These are phyloP conservation scores for Melianthus villosus DNA, from an alignment of 441 rosid species.

Conservation along the genomic window DNA sequence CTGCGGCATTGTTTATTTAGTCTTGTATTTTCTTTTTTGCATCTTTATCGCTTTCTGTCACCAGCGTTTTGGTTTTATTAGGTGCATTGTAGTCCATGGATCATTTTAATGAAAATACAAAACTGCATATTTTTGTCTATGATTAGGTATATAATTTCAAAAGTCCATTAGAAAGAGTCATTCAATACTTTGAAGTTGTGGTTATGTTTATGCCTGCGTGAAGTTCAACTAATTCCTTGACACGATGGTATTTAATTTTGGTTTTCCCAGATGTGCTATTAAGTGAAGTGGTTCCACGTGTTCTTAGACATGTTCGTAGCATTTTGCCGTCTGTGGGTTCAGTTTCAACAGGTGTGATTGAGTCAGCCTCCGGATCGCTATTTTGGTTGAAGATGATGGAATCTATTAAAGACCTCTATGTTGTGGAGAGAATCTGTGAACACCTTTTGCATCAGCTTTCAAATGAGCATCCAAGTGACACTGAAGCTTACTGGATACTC, in stretches of 20 bases:
- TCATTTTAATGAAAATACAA: no score
- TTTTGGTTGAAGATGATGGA: slow-evolving; percentile 60
- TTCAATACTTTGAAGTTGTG: no score
- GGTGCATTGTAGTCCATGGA: no score
- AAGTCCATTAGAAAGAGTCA: no score
- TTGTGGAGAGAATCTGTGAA: slow-evolving; percentile 69
- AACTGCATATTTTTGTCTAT: no score
- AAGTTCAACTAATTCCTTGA: no score
- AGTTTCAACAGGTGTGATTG: slow-evolving; percentile 22
- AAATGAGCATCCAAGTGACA: slow-evolving; percentile 36
- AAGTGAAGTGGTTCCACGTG: slow-evolving; percentile 43
- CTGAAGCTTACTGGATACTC: slow-evolving; percentile 76
- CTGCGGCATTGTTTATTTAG: no score
- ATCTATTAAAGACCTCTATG: slow-evolving; percentile 53
- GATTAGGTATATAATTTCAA: no score
- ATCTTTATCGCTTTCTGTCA: no score
- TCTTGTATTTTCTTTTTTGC: no score
- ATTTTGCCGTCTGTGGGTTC: slow-evolving; percentile 28
- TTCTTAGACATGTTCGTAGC: slow-evolving; percentile 41
- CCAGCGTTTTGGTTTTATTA: no score
- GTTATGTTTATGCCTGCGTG: no score
- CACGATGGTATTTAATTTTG: slow-evolving; percentile 8
- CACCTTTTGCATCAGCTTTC: slow-evolving; percentile 62
- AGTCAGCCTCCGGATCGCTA: slow-evolving; percentile 25
- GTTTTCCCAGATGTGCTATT: slow-evolving; percentile 58